Evolutionary conservation across 2,329 filamentous ascomycete genomes (phyloP), one percentile per base, ranked within the genome.

Genomic region (Colletotrichum liriopes): DNA sequence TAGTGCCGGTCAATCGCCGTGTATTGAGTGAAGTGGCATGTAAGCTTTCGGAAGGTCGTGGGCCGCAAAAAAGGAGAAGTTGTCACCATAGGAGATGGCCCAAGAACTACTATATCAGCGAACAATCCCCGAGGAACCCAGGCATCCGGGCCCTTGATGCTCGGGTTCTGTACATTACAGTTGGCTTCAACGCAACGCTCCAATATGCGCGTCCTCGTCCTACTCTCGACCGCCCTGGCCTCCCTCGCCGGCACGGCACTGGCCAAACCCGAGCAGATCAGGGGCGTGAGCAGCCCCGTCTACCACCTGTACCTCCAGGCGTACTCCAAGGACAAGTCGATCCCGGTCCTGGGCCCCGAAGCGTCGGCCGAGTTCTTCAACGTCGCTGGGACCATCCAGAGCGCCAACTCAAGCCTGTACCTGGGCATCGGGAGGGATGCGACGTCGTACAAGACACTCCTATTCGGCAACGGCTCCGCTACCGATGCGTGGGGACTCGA

Each of bases 281-380:
- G 86, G 43, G 84, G 84, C 47, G 86, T 88, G 11, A 78, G 81
- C 67, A 81, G 82, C 8, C 87, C 87, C 2, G 85, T 88, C 67
- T 88, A 84, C 74, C 87, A 89, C 76, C 81, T 86, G 29, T 89
- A 89, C 74, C 80, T 89, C 4, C 87, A 89, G 77, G 79, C 83
- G 3, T 82, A 82, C 66, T 80, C 84, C 7, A 79, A 82, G 55
- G 82, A 87, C 59, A 74, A 82, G 83, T 78, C 84, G 2, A 80
- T 83, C 11, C 84, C 86, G 1, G 85, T 88, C 0, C 84, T 89
- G 72, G 87, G 87, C 20, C 86, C 87, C n/a, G 87, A 87, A 76
- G 77, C 80, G 45, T 82, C 79, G 41, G 83, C 82, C 73, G 85
- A 87, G 74, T 85, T 83, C 72, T 89, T 87, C 77, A 82, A 83